Conservation (phyloP, 2,329 filamentous ascomycete species). For the Colletotrichum lupini region DNA sequence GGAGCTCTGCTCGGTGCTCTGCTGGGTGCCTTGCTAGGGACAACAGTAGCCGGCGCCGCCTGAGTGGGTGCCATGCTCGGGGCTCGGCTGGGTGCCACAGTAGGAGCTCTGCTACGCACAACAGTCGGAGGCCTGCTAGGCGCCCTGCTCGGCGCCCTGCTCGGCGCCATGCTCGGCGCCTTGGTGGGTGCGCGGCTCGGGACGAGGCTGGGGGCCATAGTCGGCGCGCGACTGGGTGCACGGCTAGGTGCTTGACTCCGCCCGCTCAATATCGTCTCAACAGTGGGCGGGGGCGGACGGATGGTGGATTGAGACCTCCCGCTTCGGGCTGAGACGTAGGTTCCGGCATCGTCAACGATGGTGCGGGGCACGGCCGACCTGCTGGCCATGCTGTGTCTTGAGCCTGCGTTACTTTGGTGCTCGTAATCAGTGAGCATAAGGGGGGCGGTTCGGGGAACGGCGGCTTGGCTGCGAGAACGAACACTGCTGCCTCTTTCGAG, state of each 20-base stretch:
- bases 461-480: slow-evolving; percentile 55
- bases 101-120: slow-evolving; percentile 18
- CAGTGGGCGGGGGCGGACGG: slow-evolving; percentile 42
- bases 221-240: slow-evolving; percentile 42
- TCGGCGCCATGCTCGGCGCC: slow-evolving; percentile 23
- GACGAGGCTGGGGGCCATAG: slow-evolving; percentile 2
- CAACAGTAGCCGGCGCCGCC: not conserved
- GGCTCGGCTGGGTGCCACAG: slow-evolving; percentile 13
- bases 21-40: slow-evolving; percentile 12
- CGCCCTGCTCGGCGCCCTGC: slow-evolving; percentile 25
- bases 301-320: slow-evolving; percentile 50
- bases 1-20: slow-evolving; percentile 16
- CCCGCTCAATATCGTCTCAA: slow-evolving; percentile 43
- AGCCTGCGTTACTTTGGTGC: slow-evolving; percentile 52
- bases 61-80: slow-evolving; percentile 29
- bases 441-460: slow-evolving; percentile 45
- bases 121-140: slow-evolving; percentile 20
- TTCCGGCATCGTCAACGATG: slow-evolving; percentile 48
- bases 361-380: slow-evolving; percentile 13
- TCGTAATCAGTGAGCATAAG: slow-evolving; percentile 55
- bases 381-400: slow-evolving; percentile 47
- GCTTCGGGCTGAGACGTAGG: slow-evolving; percentile 57
- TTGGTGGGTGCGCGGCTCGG: slow-evolving; percentile 40
- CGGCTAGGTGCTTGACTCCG: slow-evolving; percentile 45
- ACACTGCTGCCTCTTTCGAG: slow-evolving; percentile 42